Evolutionary conservation across 495 filamentous ascomycete genomes (phyloP), one percentile per base, ranked within the genome.

Genomic region (Choiromyces venosus): DNA sequence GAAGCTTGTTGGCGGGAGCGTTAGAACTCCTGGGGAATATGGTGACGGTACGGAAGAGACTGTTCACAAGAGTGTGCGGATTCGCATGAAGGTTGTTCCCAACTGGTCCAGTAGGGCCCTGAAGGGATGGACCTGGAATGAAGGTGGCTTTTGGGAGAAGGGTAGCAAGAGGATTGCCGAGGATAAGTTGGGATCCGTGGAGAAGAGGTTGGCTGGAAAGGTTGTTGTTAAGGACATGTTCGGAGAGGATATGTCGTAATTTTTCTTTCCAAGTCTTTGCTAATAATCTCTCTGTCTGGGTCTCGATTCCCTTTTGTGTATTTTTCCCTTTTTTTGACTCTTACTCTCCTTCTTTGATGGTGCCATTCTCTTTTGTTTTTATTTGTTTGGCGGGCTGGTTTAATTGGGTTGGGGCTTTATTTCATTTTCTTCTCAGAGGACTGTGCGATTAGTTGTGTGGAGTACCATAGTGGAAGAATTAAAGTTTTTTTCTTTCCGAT

Each of bases 191-290:
- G 78, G 78, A 38, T 70, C 78, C 38, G 44, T 76, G 29, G 78
- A 79, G 67, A 79, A 74, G 73, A 78, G 73, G 39, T 56, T 79
- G 36, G 78, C 78, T 1, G 78, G 78, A 36, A 70, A 67, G 29
- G 21, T 71, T 65, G 68, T 79, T 29, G 78, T 79, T n/a, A 69
- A 79, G 46, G 75, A 76, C 18, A 71, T 79, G 73, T 37, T 79
- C 14, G 73, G 73, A 2, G 74, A 76, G 65, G 33, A 46, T 46
- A 75, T 76, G 74, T 56, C 72, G 52, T 61, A 12, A 61, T 61
- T 61, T 29, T 61, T 4, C 12, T 61, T 29, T 61, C 12, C 12
- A 25, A 6, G 52, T 33, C 10, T n/a, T 16, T 25, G 33, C 52
- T 14, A 16, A 33, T n/a, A n/a, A n/a, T n/a, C n/a, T n/a, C n/a